A percentile compares a stretch with the other conserved stretches of the same genome.
Evolutionary conservation across 1,284 basidiomycete species (phyloP).

Genomic region (Trametes versicolor): DNA sequence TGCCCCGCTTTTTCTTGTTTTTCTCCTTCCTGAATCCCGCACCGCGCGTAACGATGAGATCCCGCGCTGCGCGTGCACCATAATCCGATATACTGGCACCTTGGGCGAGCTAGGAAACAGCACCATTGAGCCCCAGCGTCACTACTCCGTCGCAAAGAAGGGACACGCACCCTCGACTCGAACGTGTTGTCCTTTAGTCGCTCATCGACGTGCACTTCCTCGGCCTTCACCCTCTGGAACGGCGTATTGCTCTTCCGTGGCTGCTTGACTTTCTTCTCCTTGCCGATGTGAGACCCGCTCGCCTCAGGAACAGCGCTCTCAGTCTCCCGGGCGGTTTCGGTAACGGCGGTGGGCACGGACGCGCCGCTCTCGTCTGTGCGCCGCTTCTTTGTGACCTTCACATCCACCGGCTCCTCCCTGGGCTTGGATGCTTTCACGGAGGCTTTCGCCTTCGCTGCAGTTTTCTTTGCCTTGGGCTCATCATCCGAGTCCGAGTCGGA

Average conservation of each 20-base stretch:
- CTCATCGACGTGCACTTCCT: slow-evolving; percentile 65
- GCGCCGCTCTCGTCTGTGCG: slow-evolving; percentile 60
- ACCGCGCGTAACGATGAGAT: slow-evolving; percentile 93
- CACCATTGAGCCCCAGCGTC: slow-evolving; percentile 21
- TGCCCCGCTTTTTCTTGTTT: slow-evolving; percentile 98
- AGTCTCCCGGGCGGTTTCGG: slow-evolving; percentile 27
- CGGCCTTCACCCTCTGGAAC: slow-evolving; percentile 87
- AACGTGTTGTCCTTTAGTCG: slow-evolving; percentile 87
- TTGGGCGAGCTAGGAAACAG: slow-evolving; percentile 47
- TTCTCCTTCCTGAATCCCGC: slow-evolving; percentile 98
- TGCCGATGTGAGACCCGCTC: slow-evolving; percentile 24
- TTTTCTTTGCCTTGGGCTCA: slow-evolving; percentile 27
- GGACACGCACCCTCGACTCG: slow-evolving; percentile 73
- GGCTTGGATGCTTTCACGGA: slow-evolving; percentile 1
- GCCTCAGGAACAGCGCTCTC: slow-evolving; percentile 22
- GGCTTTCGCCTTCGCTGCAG: slow-evolving; percentile 17
- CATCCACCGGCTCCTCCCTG: slow-evolving; percentile 17
- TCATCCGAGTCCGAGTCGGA: slow-evolving; percentile 40
- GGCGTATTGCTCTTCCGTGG: slow-evolving; percentile 62
- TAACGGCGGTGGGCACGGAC: slow-evolving; percentile 56
- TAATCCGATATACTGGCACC: slow-evolving; percentile 80
- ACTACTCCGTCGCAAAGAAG: background rate
- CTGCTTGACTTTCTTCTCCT: slow-evolving; percentile 43
- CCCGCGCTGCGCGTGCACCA: slow-evolving; percentile 85
- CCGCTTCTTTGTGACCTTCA: slow-evolving; percentile 64